Conservation (phyloP, 2,329 filamentous ascomycete species). For the Madurella mycetomatis region DNA sequence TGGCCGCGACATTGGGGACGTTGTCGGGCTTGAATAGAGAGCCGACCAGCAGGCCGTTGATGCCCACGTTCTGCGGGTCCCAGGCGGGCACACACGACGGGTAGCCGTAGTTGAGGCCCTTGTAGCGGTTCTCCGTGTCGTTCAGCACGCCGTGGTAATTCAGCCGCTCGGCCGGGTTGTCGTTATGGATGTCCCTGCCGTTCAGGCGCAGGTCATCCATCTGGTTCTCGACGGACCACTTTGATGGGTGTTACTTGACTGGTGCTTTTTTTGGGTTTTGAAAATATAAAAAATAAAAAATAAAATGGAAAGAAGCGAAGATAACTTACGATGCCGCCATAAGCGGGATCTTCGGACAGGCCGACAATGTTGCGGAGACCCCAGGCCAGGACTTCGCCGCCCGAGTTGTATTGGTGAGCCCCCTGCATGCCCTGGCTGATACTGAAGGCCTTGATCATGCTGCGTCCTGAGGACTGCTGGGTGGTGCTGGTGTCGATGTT, state of each 20-base stretch:
- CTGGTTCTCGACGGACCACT: slow-evolving; percentile 57
- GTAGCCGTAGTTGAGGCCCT: slow-evolving; percentile 55
- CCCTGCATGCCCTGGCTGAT: slow-evolving; percentile 36
- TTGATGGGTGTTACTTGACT: slow-evolving; percentile 6
- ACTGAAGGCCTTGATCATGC: slow-evolving; percentile 54
- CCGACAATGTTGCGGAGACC: slow-evolving; percentile 59
- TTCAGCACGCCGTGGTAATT: slow-evolving; percentile 61
- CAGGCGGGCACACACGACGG: slow-evolving; percentile 41
- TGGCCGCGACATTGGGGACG: slow-evolving; percentile 25
- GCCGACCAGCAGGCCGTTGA: slow-evolving; percentile 30
- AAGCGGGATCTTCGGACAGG: slow-evolving; percentile 44
- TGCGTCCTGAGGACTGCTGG: slow-evolving; percentile 42
- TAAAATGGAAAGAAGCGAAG: background rate
- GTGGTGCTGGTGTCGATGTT: slow-evolving; percentile 48
- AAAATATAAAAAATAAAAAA: too few species aligned
- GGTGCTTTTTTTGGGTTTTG: too few species aligned
- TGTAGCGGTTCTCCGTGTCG: slow-evolving; percentile 38
- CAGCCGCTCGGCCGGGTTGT: slow-evolving; percentile 62
- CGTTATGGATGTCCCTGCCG: slow-evolving; percentile 50
- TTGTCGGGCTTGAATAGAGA: slow-evolving; percentile 29
- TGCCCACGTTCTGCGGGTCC: slow-evolving; percentile 37
- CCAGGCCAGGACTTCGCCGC: slow-evolving; percentile 22
- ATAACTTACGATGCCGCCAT: slow-evolving; percentile 28
- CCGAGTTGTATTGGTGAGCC: slow-evolving; percentile 13
- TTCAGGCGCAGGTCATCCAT: slow-evolving; percentile 54